Evolutionary conservation across 192 early-diverging fungal species (phyloP).

Genomic region (Backusella westeae): DNA sequence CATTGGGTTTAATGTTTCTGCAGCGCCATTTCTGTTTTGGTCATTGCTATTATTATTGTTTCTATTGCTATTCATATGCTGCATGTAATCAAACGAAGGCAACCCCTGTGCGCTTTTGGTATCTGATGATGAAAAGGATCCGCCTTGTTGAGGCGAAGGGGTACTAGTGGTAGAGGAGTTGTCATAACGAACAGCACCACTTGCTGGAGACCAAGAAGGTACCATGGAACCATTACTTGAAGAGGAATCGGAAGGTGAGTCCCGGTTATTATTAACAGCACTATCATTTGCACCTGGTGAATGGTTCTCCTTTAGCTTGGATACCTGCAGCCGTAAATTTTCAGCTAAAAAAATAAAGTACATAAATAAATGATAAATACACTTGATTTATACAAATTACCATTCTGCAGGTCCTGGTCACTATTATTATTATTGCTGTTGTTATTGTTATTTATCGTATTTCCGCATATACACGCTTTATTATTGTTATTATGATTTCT

Average conservation of each 20-base stretch:
- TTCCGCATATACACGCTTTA: conserved; percentile 4
- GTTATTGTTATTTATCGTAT: background rate
- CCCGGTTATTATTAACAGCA: background rate
- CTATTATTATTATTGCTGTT: background rate
- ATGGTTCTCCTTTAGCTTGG: background rate
- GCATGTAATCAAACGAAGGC: background rate
- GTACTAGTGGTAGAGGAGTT: background rate
- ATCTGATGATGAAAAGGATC: background rate
- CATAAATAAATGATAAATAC: background rate
- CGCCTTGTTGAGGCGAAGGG: background rate
- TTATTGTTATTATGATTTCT: background rate
- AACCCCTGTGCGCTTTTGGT: background rate
- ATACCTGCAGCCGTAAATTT: conserved; percentile 6
- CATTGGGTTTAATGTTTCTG: background rate
- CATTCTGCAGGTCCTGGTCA: conserved; percentile 1
- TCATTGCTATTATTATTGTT: background rate
- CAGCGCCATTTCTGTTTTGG: background rate
- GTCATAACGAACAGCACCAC: background rate
- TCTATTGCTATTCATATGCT: background rate
- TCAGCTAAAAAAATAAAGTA: background rate
- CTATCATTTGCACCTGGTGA: background rate
- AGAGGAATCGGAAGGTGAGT: background rate
- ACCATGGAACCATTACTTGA: background rate
- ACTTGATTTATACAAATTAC: background rate
- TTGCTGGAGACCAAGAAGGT: background rate